phyloP scores from a whole-genome alignment of 2,329 filamentous ascomycete genomes.

The Neofusicoccum laricinum region DNA sequence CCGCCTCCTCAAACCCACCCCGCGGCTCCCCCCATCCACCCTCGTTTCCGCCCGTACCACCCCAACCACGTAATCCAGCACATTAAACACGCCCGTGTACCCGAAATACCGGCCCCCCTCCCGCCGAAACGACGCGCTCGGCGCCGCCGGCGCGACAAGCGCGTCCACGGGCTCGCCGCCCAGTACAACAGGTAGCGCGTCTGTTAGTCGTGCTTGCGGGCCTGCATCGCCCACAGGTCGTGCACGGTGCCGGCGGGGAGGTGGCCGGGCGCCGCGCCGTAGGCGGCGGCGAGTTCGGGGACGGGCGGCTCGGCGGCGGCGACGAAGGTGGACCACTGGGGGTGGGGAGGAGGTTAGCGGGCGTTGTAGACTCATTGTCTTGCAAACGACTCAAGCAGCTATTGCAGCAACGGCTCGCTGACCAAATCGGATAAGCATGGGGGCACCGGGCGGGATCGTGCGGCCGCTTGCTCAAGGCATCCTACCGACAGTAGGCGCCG shows the following conservation, averaged over 20 bases:
- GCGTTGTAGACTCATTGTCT: background rate
- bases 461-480: too few relatives aligned
- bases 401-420: too few relatives aligned
- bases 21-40: conserved; percentile 36
- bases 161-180: conserved; percentile 38
- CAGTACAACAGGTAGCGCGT: conserved; percentile 37
- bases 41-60: conserved; percentile 57
- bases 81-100: conserved; percentile 49
- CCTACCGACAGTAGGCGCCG: too few relatives aligned
- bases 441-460: too few relatives aligned
- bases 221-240: background rate
- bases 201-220: background rate
- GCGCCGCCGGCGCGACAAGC: conserved; percentile 35
- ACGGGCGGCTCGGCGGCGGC: conserved; percentile 26
- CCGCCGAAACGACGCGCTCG: conserved; percentile 39
- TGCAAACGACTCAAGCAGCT: too few relatives aligned
- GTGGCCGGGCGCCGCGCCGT: conserved; percentile 20
- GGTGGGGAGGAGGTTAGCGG: background rate
- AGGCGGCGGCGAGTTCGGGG: conserved; percentile 23
- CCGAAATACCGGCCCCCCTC: conserved; percentile 48
- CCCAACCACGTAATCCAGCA: conserved; percentile 56
- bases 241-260: conserved; percentile 16
- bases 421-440: too few relatives aligned
- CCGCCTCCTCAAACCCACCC: conserved; percentile 11
- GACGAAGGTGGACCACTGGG: background rate